A percentile compares a stretch with the other conserved stretches of the same genome.
phyloP scores from a whole-genome alignment of 2,329 filamentous ascomycete species.

The Penicillium corylophilum region DNA sequence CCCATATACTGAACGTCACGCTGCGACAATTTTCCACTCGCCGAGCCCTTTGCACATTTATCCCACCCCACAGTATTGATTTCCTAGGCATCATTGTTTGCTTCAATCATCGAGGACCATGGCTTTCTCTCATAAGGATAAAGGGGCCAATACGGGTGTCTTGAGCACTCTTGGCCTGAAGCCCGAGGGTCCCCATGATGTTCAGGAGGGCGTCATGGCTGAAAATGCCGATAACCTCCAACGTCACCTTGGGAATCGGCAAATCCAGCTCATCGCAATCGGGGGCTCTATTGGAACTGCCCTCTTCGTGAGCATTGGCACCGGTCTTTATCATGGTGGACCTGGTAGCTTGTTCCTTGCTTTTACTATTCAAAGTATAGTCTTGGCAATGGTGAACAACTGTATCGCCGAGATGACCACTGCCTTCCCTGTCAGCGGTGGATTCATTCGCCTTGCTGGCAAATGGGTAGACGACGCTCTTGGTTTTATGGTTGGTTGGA shows the following conservation, averaged over 20 bases:
- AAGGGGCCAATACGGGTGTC: constrained; percentile 10
- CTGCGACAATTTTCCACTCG: background rate
- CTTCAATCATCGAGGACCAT: constrained; percentile 1
- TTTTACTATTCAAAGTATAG: constrained; percentile 28
- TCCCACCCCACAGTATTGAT: background rate
- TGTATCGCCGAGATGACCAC: constrained; percentile 47
- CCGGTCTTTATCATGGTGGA: constrained; percentile 33
- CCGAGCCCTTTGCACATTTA: background rate
- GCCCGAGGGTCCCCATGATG: constrained; percentile 14
- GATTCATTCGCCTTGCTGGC: constrained; percentile 43
- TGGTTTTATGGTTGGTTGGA: constrained; percentile 46
- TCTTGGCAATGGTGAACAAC: constrained; percentile 37
- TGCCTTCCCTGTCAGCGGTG: constrained; percentile 41
- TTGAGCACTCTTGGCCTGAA: constrained; percentile 12
- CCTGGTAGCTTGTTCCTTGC: constrained; percentile 39
- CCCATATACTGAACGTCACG: background rate
- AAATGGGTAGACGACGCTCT: constrained; percentile 47
- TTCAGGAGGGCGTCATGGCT: constrained; percentile 27
- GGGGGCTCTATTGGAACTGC: constrained; percentile 41
- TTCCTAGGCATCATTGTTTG: background rate
- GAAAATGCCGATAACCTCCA: constrained; percentile 11
- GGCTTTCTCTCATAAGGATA: constrained; percentile 11
- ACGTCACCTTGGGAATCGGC: constrained; percentile 10
- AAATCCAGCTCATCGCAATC: constrained; percentile 29
- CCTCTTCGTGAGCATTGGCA: constrained; percentile 39